Percentiles rank a stretch among this genome's conserved stretches.
These are phyloP conservation scores for Penicillium sp. DNA, from an alignment of 2,329 filamentous ascomycete genomes.

Conservation along the genomic window DNA sequence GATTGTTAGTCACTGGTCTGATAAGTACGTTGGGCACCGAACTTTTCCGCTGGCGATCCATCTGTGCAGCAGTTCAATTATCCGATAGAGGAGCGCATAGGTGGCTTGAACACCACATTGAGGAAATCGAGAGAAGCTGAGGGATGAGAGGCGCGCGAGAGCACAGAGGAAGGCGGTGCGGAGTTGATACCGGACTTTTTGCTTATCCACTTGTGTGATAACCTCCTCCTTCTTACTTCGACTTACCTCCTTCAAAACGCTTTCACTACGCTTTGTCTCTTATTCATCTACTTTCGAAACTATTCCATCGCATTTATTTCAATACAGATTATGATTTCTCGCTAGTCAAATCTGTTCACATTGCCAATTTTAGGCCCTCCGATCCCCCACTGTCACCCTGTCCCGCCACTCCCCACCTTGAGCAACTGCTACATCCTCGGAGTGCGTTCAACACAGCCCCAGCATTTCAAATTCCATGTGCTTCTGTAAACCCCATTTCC, in stretches of 20 bases:
- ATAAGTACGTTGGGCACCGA: slow-evolving; percentile 13
- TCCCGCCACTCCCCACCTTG: not conserved
- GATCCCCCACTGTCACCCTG: not conserved
- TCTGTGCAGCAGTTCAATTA: slow-evolving; percentile 35
- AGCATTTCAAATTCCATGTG: slow-evolving; percentile 37
- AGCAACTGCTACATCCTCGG: not conserved
- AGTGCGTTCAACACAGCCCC: not conserved
- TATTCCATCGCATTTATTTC: no score
- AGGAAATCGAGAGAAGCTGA: slow-evolving; percentile 11
- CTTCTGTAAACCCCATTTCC: slow-evolving; percentile 59
- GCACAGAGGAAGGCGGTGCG: slow-evolving; percentile 26
- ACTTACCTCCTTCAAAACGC: not conserved
- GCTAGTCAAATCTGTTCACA: not conserved
- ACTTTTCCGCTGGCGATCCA: slow-evolving; percentile 55
- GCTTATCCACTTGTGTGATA: slow-evolving; percentile 5
- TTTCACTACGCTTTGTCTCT: not conserved
- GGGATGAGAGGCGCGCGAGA: not conserved
- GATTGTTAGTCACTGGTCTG: slow-evolving; percentile 8
- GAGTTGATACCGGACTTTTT: slow-evolving; percentile 19
- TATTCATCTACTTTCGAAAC: not conserved
- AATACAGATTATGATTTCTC: not conserved
- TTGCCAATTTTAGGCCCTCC: not conserved
- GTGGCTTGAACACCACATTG: slow-evolving; percentile 44
- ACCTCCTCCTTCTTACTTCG: not conserved
- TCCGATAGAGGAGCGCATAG: slow-evolving; percentile 37